Conservation (phyloP, 306 rosid genomes). For the Vachellia pachyceras region DNA sequence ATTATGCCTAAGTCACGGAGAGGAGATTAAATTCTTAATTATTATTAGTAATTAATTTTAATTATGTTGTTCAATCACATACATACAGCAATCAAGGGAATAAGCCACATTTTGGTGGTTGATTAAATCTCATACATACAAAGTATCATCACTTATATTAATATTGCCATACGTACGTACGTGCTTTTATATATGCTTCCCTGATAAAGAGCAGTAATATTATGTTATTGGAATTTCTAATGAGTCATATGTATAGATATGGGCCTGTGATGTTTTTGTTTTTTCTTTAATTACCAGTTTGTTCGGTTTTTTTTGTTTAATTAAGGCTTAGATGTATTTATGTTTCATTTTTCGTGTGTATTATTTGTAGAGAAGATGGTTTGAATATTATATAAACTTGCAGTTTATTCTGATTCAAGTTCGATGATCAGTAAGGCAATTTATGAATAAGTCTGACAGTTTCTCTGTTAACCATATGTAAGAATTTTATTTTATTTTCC, state of each 20-base stretch:
- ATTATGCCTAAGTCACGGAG: slow-evolving; percentile 52
- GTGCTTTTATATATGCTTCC: not conserved
- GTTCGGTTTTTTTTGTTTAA: not conserved
- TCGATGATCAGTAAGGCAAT: not conserved
- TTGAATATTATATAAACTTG: not conserved
- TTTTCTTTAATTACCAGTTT: too few relatives aligned
- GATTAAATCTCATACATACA: not conserved
- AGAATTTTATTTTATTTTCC: too few relatives aligned
- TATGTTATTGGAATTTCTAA: not conserved
- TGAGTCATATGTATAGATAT: not conserved
- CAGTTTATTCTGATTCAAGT: not conserved
- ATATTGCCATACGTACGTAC: not conserved
- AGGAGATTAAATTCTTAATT: not conserved
- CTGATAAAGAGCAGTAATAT: not conserved
- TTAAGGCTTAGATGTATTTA: not conserved
- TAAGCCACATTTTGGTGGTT: slow-evolving; percentile 14
- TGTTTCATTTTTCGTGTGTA: not conserved
- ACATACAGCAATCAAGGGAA: not conserved
- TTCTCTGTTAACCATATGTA: not conserved
- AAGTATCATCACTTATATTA: not conserved
- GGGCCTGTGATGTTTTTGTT: too few relatives aligned
- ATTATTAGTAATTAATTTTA: slow-evolving; percentile 34
- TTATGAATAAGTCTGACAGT: not conserved
- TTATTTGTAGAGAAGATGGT: not conserved
- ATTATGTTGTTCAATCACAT: slow-evolving; percentile 37